These are phyloP conservation scores for Dictyophora rubrovolvata DNA, from an alignment of 768 basidiomycete genomes.

Conservation along the genomic window DNA sequence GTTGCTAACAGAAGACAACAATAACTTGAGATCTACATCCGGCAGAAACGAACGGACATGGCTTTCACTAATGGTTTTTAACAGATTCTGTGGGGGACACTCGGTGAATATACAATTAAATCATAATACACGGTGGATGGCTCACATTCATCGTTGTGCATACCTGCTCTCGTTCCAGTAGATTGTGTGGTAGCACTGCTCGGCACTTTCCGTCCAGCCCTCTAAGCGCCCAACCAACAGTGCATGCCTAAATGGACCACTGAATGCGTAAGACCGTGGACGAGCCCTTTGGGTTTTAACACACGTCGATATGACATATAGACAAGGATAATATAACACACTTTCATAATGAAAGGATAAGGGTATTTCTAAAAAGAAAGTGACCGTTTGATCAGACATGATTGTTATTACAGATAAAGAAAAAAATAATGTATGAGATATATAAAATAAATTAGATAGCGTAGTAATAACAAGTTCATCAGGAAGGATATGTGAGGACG, in stretches of 20 bases:
- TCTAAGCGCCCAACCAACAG: neutral
- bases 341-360: too few species aligned
- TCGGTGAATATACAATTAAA: conserved; percentile 19
- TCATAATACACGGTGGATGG: conserved; percentile 9
- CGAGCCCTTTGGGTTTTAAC: too few species aligned
- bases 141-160: conserved; percentile 28
- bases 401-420: neutral
- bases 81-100: conserved; percentile 57
- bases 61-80: conserved; percentile 76
- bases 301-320: too few species aligned
- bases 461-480: neutral
- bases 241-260: neutral
- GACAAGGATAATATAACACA: too few species aligned
- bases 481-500: too few species aligned
- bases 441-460: neutral
- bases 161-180: neutral
- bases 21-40: conserved; percentile 67
- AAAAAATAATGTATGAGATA: neutral
- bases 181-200: neutral
- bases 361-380: too few species aligned
- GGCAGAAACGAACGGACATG: conserved; percentile 50
- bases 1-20: conserved; percentile 80
- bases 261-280: neutral
- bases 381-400: too few species aligned
- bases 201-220: conserved; percentile 4